Conservation (phyloP, 2,329 filamentous ascomycete species). For the Ophidiomyces ophidiicola region DNA sequence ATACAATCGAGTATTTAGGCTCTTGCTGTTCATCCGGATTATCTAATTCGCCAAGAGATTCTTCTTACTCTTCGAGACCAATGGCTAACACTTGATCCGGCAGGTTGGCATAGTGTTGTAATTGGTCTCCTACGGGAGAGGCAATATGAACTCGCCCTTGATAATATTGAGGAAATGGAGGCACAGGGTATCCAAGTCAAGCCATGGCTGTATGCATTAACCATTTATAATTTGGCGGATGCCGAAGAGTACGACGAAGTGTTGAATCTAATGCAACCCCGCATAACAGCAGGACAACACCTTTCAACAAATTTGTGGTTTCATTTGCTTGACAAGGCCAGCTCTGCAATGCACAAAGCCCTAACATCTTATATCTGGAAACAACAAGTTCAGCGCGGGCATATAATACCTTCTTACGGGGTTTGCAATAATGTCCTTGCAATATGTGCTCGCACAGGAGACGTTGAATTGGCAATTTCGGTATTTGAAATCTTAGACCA, state of each 20-base stretch:
- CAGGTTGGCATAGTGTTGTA: constrained; percentile 55
- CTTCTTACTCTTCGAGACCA: constrained; percentile 52
- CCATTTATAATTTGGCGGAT: constrained; percentile 61
- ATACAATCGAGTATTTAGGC: constrained; percentile 34
- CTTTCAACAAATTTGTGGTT: constrained; percentile 52
- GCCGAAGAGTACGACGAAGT: constrained; percentile 66
- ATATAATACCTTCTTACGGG: constrained; percentile 51
- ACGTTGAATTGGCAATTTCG: constrained; percentile 56
- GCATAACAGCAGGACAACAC: constrained; percentile 36
- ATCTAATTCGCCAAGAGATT: constrained; percentile 58
- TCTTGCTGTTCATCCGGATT: constrained; percentile 75
- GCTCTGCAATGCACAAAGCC: constrained; percentile 48
- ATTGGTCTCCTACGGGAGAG: constrained; percentile 67
- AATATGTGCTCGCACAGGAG: constrained; percentile 56
- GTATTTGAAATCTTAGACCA: constrained; percentile 55
- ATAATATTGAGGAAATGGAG: constrained; percentile 55
- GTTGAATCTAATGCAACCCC: constrained; percentile 52
- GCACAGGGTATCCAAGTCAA: constrained; percentile 45
- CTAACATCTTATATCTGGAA: constrained; percentile 62
- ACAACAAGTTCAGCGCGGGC: constrained; percentile 45
- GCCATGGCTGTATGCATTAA: constrained; percentile 65
- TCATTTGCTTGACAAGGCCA: constrained; percentile 64
- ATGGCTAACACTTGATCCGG: constrained; percentile 54
- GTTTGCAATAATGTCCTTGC: constrained; percentile 57
- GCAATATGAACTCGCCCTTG: constrained; percentile 68